Percentiles rank a stretch among this genome's conserved stretches.
Evolutionary conservation across 2,329 filamentous ascomycete genomes (phyloP).

Genomic region (Fusarium sublunatum): DNA sequence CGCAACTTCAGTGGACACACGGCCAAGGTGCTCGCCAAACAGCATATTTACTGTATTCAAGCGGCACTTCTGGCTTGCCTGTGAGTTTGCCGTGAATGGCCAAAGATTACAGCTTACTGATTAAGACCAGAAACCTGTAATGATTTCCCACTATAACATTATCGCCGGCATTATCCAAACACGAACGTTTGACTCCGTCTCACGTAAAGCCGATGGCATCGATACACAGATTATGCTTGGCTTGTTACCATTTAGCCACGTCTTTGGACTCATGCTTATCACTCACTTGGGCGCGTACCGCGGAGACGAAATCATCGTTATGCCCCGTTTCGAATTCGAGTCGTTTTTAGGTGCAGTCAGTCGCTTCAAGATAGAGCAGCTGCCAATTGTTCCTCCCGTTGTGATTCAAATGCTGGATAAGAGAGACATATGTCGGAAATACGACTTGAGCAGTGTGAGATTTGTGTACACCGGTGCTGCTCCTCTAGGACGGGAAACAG

Average conservation of each 20-base stretch:
- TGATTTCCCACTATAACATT: constrained; percentile 84
- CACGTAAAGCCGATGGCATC: constrained; percentile 50
- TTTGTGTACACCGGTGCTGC: constrained; percentile 61
- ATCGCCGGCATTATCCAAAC: constrained; percentile 77
- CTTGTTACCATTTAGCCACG: constrained; percentile 81
- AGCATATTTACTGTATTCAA: constrained; percentile 84
- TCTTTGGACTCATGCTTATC: constrained; percentile 80
- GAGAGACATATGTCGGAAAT: not conserved
- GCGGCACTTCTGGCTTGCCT: constrained; percentile 82
- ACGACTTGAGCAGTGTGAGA: constrained; percentile 20
- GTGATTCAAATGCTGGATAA: constrained; percentile 17
- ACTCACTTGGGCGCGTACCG: constrained; percentile 73
- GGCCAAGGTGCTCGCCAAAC: constrained; percentile 75
- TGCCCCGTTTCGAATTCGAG: constrained; percentile 79
- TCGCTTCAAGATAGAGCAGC: constrained; percentile 15
- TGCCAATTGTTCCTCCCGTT: constrained; percentile 14
- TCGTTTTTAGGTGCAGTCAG: constrained; percentile 59
- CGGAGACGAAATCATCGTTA: constrained; percentile 77
- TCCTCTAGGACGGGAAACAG: constrained; percentile 76
- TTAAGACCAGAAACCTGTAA: constrained; percentile 75
- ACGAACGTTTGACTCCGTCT: constrained; percentile 58
- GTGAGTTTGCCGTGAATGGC: constrained; percentile 52
- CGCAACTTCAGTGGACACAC: constrained; percentile 64
- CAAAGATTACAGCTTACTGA: not conserved
- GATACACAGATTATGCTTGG: constrained; percentile 66